Percentiles rank a stretch among this genome's conserved stretches.
These are phyloP conservation scores for Cupressus sempervirens DNA, from an alignment of 75 land plant species.

Conservation along the genomic window DNA sequence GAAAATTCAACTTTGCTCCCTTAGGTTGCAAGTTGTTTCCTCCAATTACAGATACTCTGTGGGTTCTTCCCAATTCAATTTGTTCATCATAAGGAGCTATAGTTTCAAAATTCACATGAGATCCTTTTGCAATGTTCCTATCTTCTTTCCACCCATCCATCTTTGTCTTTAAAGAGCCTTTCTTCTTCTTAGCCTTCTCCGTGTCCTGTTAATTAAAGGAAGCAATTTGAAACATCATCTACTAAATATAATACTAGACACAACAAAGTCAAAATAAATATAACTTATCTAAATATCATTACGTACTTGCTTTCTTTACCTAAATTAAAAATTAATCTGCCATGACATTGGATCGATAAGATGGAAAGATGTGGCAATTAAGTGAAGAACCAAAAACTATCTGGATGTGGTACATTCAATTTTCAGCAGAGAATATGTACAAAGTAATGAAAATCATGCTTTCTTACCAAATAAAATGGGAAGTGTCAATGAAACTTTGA, in stretches of 20 bases:
- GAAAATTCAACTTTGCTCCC: neutral
- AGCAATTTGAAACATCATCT: neutral
- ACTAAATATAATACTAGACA: neutral
- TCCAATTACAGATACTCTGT: neutral
- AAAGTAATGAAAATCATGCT: neutral
- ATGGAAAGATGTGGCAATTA: neutral
- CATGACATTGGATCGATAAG: neutral
- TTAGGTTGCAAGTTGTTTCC: neutral
- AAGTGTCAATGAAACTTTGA: neutral
- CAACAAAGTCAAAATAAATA: neutral
- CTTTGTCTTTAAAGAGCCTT: neutral
- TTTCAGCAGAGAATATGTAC: neutral
- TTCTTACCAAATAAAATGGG: neutral
- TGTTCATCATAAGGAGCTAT: neutral
- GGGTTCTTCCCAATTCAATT: neutral
- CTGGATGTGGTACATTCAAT: neutral
- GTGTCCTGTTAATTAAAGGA: neutral
- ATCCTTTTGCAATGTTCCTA: neutral
- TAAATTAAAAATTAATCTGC: neutral
- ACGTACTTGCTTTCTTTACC: neutral
- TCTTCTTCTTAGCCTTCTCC: conserved; percentile 3
- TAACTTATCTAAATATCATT: neutral
- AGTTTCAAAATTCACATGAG: neutral
- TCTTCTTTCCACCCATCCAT: neutral
- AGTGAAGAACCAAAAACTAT: neutral